These are phyloP conservation scores for Vitis labrusca DNA, from an alignment of 164 flowering plant genomes.

Conservation along the genomic window DNA sequence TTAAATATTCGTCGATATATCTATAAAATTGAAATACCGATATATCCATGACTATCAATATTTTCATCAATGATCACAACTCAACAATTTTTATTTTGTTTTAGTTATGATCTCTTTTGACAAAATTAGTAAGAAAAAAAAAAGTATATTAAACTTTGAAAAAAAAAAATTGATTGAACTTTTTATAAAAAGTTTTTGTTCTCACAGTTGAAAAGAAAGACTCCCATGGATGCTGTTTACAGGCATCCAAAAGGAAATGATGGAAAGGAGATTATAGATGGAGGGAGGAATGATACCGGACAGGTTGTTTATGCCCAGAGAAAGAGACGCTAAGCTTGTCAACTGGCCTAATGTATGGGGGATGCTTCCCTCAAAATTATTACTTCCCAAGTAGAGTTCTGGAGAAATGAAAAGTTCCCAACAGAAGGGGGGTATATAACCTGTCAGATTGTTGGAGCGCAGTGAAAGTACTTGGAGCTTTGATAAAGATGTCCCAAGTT, in stretches of 20 bases:
- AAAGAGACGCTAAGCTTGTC: neutral
- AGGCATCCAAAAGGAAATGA: neutral
- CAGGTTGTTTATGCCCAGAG: neutral
- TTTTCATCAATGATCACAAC: no score
- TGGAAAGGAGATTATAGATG: conserved; percentile 16
- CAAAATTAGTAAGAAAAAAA: no score
- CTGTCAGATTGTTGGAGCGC: conserved; percentile 7
- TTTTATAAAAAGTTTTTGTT: no score
- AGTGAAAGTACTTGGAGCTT: neutral
- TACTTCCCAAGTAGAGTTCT: neutral
- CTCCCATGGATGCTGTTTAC: neutral
- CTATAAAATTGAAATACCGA: no score
- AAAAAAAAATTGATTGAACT: no score
- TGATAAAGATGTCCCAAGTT: neutral
- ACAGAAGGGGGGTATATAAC: conserved; percentile 6
- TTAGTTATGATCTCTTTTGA: no score
- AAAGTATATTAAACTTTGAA: no score
- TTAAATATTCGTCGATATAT: no score
- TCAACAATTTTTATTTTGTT: no score
- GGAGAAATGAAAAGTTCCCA: neutral
- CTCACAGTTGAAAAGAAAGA: no score
- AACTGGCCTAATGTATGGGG: conserved; percentile 10
- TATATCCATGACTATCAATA: no score
- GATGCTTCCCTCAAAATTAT: conserved; percentile 16
- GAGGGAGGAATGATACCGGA: conserved; percentile 20